These are phyloP conservation scores for Actinomucor elegans DNA, from an alignment of 371 early-diverging fungal species.

Conservation along the genomic window DNA sequence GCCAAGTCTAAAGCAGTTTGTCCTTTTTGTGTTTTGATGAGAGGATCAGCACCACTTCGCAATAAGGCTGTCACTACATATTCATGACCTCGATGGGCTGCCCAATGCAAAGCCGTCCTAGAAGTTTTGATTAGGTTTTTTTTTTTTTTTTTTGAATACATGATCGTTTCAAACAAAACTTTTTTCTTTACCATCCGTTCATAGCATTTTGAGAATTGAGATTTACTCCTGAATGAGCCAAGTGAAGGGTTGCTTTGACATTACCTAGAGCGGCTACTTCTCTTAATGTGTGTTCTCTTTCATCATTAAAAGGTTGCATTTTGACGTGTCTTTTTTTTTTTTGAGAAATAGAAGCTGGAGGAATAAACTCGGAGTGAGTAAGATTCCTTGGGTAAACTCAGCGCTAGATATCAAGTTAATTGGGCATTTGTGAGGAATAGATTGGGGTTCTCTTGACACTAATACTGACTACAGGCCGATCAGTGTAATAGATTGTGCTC, in stretches of 20 bases:
- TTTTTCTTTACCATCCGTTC: conserved; percentile 73
- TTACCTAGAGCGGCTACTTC: conserved; percentile 80
- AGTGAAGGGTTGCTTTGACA: conserved; percentile 62
- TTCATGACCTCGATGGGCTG: conserved; percentile 61
- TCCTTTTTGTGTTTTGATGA: conserved; percentile 53
- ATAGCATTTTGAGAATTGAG: conserved; percentile 64
- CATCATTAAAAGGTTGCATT: conserved; percentile 33
- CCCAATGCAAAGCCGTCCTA: conserved; percentile 79
- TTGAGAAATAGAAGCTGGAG: too few species aligned
- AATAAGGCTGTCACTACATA: conserved; percentile 53
- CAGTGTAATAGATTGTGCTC: too few species aligned
- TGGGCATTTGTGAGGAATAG: too few species aligned
- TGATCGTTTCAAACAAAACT: too few species aligned
- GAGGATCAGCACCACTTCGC: conserved; percentile 57
- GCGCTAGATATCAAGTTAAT: too few species aligned
- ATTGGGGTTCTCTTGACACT: too few species aligned
- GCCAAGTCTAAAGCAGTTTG: conserved; percentile 64
- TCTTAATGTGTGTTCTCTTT: conserved; percentile 63
- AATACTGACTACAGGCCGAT: too few species aligned
- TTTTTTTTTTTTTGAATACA: background rate
- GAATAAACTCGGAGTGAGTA: too few species aligned
- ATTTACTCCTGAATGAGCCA: conserved; percentile 61
- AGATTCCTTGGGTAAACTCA: too few species aligned
- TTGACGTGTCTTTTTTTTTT: too few species aligned
- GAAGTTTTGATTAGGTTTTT: too few species aligned